Evolutionary conservation across 148 eudicot species (phyloP).

Genomic region (Diospyros kaki): DNA sequence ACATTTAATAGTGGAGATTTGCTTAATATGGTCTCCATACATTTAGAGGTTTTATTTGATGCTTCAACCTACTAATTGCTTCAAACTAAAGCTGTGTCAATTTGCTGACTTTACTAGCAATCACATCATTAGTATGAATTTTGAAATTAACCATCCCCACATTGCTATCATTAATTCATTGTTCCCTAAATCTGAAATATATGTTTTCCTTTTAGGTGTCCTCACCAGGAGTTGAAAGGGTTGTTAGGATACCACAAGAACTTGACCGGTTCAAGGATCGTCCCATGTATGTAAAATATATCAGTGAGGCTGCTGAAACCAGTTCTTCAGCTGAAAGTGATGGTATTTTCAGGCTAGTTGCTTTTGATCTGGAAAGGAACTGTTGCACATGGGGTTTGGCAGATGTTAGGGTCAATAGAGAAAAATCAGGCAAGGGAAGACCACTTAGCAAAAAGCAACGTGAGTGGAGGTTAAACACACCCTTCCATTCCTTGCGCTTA

Average conservation of each 20-base stretch:
- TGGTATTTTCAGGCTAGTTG: constrained; percentile 64
- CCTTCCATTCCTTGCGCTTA: constrained; percentile 54
- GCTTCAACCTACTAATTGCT: neutral
- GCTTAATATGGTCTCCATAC: neutral
- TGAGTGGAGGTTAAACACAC: constrained; percentile 70
- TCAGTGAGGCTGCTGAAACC: constrained; percentile 23
- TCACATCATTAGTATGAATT: neutral
- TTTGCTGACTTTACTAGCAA: neutral
- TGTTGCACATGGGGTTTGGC: constrained; percentile 81
- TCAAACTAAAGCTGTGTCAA: neutral
- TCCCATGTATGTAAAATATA: constrained; percentile 67
- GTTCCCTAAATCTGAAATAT: constrained; percentile 6
- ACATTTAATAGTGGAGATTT: neutral
- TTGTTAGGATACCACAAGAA: constrained; percentile 68
- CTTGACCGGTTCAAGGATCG: constrained; percentile 79
- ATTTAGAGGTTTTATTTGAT: neutral
- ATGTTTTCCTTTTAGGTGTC: constrained; percentile 54
- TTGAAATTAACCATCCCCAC: neutral
- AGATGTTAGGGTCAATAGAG: constrained; percentile 70
- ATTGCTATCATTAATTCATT: neutral
- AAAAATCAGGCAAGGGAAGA: constrained; percentile 83
- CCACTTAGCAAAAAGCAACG: constrained; percentile 78
- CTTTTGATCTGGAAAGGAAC: constrained; percentile 44
- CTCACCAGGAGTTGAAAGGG: constrained; percentile 89
- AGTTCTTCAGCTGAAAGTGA: constrained; percentile 41